Evolutionary conservation across 257 asterid genomes (phyloP).

Genomic region (Salvia rosmarinus): DNA sequence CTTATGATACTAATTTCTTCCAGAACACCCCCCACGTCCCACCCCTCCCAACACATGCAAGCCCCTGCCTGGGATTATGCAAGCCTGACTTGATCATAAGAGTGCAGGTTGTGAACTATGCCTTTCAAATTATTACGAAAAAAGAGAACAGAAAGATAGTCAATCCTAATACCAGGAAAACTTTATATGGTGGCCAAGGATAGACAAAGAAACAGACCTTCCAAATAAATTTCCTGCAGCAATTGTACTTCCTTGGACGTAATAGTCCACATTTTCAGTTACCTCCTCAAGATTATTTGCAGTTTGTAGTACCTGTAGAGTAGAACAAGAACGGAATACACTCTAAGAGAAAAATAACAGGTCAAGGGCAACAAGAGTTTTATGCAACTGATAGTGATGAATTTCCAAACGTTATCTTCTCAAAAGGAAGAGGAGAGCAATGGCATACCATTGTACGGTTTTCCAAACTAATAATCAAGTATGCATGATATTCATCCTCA

Average conservation of each 20-base stretch:
- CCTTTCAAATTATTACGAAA: conserved; percentile 7
- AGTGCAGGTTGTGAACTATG: conserved; percentile 1
- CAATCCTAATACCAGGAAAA: conserved; percentile 23
- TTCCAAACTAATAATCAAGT: conserved; percentile 92
- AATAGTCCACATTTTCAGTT: conserved; percentile 95
- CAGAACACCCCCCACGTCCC: background rate
- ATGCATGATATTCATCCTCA: conserved; percentile 98
- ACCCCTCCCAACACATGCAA: background rate
- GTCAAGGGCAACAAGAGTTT: conserved; percentile 4
- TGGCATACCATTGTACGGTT: conserved; percentile 83
- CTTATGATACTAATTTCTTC: background rate
- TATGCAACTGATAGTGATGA: conserved; percentile 19
- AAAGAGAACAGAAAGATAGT: conserved; percentile 9
- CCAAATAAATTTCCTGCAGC: conserved; percentile 99
- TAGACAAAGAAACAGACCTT: conserved; percentile 54
- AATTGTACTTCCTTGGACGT: conserved; percentile 89
- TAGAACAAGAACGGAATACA: conserved; percentile 28
- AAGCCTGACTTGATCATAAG: background rate
- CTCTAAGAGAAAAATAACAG: conserved; percentile 13
- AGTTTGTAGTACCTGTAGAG: conserved; percentile 82
- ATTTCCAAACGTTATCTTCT: conserved; percentile 14
- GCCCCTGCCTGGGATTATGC: background rate
- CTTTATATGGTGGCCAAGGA: conserved; percentile 27
- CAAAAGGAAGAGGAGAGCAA: conserved; percentile 22
- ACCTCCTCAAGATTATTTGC: conserved; percentile 98